These are phyloP conservation scores for Metarhizium anisopliae DNA, from an alignment of 2,329 filamentous ascomycete species.

Conservation along the genomic window DNA sequence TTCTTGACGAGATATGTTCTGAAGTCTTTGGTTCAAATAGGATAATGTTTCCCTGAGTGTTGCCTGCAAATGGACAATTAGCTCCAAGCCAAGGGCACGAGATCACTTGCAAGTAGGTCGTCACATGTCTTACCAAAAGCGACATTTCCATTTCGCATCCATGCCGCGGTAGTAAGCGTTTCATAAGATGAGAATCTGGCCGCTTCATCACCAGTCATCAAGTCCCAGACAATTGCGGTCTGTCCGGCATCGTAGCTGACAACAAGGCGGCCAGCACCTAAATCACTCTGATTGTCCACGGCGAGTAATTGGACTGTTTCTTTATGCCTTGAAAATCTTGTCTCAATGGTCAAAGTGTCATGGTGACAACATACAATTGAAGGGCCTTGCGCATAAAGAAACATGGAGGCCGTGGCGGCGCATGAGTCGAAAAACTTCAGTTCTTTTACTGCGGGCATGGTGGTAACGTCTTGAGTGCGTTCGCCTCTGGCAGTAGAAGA, in stretches of 20 bases:
- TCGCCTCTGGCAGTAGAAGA: constrained; percentile 36
- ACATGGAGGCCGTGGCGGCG: constrained; percentile 81
- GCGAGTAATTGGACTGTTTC: constrained; percentile 78
- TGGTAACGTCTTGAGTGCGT: constrained; percentile 40
- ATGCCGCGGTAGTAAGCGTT: constrained; percentile 72
- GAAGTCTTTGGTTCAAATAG: constrained; percentile 89
- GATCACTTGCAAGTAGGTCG: background rate
- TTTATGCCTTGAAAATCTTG: constrained; percentile 73
- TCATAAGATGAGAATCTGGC: constrained; percentile 91
- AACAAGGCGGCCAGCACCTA: constrained; percentile 73
- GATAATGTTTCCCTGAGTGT: constrained; percentile 85
- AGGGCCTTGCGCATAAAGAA: constrained; percentile 79
- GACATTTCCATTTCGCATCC: constrained; percentile 96
- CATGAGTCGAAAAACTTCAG: constrained; percentile 69
- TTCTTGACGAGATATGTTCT: constrained; percentile 84
- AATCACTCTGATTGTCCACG: constrained; percentile 85
- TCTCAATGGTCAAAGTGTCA: constrained; percentile 82
- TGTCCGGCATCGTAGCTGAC: constrained; percentile 89
- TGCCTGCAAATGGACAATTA: constrained; percentile 48
- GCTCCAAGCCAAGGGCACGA: background rate
- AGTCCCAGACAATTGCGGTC: constrained; percentile 93
- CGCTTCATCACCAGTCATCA: constrained; percentile 83
- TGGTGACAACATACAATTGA: constrained; percentile 83
- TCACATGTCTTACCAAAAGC: constrained; percentile 67
- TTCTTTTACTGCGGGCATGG: constrained; percentile 40